phyloP scores from a whole-genome alignment of 2,329 filamentous ascomycete species.

The Lasiodiplodia gonubiensis region DNA sequence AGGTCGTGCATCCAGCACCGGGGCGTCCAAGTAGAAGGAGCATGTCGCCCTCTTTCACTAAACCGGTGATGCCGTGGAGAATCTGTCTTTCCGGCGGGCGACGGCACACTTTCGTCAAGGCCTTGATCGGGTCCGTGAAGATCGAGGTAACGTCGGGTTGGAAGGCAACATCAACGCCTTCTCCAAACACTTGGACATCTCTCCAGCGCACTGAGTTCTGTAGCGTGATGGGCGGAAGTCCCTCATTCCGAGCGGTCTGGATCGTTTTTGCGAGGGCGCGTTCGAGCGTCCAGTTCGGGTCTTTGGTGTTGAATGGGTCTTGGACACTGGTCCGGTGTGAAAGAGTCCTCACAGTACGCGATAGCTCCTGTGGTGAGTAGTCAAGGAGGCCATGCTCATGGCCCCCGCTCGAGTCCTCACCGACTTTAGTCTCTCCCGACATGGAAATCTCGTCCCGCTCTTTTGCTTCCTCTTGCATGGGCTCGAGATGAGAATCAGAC shows the following conservation, averaged over 20 bases:
- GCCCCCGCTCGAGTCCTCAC: neutral
- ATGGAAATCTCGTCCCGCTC: neutral
- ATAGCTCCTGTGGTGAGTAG: neutral
- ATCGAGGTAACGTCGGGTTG: constrained; percentile 19
- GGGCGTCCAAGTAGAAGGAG: constrained; percentile 47
- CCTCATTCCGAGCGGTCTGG: neutral
- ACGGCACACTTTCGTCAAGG: neutral
- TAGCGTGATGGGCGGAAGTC: neutral
- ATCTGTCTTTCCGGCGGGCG: constrained; percentile 44
- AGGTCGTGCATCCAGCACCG: constrained; percentile 63
- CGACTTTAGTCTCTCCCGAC: neutral
- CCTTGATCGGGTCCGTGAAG: constrained; percentile 1
- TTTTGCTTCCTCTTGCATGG: neutral
- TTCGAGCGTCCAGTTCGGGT: constrained; percentile 25
- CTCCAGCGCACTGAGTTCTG: constrained; percentile 13
- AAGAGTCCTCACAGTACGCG: neutral
- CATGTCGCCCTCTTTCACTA: constrained; percentile 52
- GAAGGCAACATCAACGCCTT: neutral
- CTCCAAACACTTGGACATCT: constrained; percentile 10
- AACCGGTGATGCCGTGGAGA: constrained; percentile 55
- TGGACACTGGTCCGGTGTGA: neutral
- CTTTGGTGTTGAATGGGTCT: constrained; percentile 20
- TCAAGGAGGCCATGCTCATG: neutral
- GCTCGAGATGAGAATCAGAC: neutral
- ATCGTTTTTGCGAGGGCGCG: constrained; percentile 12